phyloP scores from a whole-genome alignment of 257 asterid species.

The Solanum dulcamara region DNA sequence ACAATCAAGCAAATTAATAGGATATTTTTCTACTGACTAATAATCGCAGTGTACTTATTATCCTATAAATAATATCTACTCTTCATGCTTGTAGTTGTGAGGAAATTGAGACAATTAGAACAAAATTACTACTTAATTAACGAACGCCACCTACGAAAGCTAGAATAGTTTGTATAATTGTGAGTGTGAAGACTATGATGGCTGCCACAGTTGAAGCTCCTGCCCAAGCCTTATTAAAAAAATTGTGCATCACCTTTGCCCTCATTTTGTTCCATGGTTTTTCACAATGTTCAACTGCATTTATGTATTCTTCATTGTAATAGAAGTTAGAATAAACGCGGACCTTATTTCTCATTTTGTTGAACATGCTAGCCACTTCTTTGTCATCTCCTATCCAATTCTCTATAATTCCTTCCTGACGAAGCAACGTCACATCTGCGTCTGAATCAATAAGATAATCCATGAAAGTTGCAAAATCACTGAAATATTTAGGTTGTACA shows the following conservation, averaged over 20 bases:
- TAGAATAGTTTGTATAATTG: not conserved
- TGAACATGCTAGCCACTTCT: conserved; percentile 1
- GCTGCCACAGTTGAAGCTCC: not conserved
- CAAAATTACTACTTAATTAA: not conserved
- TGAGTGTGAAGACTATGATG: not conserved
- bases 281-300: not conserved
- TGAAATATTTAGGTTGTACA: not conserved
- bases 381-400: conserved; percentile 5
- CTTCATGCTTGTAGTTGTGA: too few relatives aligned
- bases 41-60: too few relatives aligned
- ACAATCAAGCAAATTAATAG: too few relatives aligned
- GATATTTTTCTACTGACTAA: too few relatives aligned
- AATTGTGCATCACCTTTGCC: not conserved
- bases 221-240: not conserved
- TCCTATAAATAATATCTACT: too few relatives aligned
- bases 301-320: not conserved
- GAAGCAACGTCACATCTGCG: not conserved
- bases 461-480: conserved; percentile 3
- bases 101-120: too few relatives aligned
- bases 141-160: not conserved
- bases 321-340: not conserved
- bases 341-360: not conserved
- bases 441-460: not conserved
- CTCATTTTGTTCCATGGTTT: not conserved
- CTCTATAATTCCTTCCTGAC: not conserved